Base-by-base conservation (phyloP, 1,284 basidiomycete species). In the Rhodotorula sp. region DNA sequence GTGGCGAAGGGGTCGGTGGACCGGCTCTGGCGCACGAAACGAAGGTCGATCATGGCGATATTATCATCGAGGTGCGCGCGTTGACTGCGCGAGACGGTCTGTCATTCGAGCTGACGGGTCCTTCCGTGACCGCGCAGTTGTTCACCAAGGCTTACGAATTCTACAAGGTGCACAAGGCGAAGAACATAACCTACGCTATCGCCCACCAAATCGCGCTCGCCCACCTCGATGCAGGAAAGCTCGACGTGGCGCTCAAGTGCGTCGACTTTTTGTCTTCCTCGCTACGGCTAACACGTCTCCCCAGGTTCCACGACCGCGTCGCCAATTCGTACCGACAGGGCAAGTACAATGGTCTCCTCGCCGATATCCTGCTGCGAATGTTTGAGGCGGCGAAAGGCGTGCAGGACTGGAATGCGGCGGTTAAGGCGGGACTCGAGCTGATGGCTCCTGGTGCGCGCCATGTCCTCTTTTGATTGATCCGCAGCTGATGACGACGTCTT, bases 101-200 rank as follows among this genome's bases (percentile, higher is more conserved):
- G 31, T 31, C 53, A 20, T 31, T 28, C 28, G 26, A 34, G 44
- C 0, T 40, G 6, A n/a, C 31, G 16, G 8, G 28, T 34, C 9
- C 6, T 53, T 6, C 4, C 13, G 11, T 24, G 13, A 22, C 40
- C 30, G 56, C 10, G n/a, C 67, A 93, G 90, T 84, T 96, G 1
- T 93, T 92, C 77, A 94, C 91, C 2, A 91, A 93, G 77, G 85
- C 94, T 2, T 94, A 95, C 78, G 89, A 94, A 74, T 79, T 92
- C 16, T 92, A 95, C 83, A 94, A 93, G 81, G 88, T 87, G 73
- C 85, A 89, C 76, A 83, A 82, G 50, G 80, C 84, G 70, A 86
- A 87, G 4, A 86, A 92, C 8, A 81, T 92, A 70, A 92, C 90
- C 0, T 82, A 93, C 20, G 91, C 87, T 83, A 88, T 96, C 55